phyloP scores from a whole-genome alignment of 1,284 basidiomycete species.

The Cutaneotrichosporon cyanovorans region DNA sequence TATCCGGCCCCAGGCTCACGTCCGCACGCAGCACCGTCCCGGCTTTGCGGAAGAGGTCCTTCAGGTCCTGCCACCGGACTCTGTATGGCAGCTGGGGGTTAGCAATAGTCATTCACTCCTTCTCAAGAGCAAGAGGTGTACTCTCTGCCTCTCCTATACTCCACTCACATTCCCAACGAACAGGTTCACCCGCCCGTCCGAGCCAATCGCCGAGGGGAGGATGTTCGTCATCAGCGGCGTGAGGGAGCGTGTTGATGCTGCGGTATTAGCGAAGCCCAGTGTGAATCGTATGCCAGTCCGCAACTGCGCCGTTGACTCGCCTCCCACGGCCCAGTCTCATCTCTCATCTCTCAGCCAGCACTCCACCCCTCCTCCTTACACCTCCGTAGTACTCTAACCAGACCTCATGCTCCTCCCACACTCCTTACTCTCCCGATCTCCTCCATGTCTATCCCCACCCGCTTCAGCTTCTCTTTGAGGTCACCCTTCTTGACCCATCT shows the following conservation, averaged over 20 bases:
- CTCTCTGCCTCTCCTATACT: background rate
- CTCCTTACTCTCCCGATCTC: too few relatives aligned
- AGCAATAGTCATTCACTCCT: too few relatives aligned
- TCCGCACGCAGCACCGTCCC: slow-evolving; percentile 93
- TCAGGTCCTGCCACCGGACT: slow-evolving; percentile 95
- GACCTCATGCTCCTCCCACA: too few relatives aligned
- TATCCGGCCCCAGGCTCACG: slow-evolving; percentile 84
- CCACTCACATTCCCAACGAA: slow-evolving; percentile 76
- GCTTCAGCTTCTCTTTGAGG: too few relatives aligned
- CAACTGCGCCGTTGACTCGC: too few relatives aligned
- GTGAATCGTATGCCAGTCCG: too few relatives aligned
- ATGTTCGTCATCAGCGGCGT: slow-evolving; percentile 45
- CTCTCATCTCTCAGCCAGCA: too few relatives aligned
- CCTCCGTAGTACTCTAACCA: too few relatives aligned
- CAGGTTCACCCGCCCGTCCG: slow-evolving; percentile 78
- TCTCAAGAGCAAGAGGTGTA: background rate
- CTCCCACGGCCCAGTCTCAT: too few relatives aligned
- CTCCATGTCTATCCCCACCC: too few relatives aligned
- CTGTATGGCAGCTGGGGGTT: slow-evolving; percentile 71
- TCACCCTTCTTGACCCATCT: too few relatives aligned
- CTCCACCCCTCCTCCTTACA: too few relatives aligned
- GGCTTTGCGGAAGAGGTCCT: slow-evolving; percentile 90
- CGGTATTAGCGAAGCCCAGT: background rate
- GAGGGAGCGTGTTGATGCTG: slow-evolving; percentile 28
- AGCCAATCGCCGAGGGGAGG: slow-evolving; percentile 39